These are phyloP conservation scores for Diaporthe longicolla DNA, from an alignment of 2,329 filamentous ascomycete genomes.

Conservation along the genomic window DNA sequence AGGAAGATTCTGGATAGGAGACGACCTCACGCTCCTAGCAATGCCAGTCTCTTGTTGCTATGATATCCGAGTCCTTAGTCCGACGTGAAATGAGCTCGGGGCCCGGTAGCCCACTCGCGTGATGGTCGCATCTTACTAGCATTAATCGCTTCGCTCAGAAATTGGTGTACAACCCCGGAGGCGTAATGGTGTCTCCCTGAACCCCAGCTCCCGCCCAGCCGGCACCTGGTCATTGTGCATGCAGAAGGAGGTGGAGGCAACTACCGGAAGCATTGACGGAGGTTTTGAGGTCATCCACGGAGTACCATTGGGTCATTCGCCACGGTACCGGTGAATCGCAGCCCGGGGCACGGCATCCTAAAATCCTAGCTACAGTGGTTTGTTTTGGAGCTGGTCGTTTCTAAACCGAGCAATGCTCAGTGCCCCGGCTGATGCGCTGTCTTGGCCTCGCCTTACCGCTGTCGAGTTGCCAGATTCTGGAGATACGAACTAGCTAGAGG, in stretches of 20 bases:
- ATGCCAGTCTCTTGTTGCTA: slow-evolving; percentile 18
- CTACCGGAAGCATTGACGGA: slow-evolving; percentile 18
- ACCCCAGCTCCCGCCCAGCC: slow-evolving; percentile 27
- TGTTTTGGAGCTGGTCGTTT: slow-evolving; percentile 33
- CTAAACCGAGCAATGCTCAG: not conserved
- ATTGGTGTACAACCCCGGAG: too few relatives aligned
- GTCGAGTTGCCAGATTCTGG: not conserved
- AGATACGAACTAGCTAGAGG: not conserved
- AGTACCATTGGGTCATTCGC: slow-evolving; percentile 4
- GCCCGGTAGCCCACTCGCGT: slow-evolving; percentile 31
- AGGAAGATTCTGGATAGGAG: not conserved
- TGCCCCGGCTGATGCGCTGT: not conserved
- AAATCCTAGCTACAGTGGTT: slow-evolving; percentile 27
- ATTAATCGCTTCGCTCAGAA: too few relatives aligned
- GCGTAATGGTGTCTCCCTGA: not conserved
- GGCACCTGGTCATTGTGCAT: slow-evolving; percentile 30
- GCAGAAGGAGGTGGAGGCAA: slow-evolving; percentile 27
- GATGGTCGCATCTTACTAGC: too few relatives aligned
- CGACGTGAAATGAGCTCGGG: slow-evolving; percentile 39
- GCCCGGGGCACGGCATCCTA: slow-evolving; percentile 10
- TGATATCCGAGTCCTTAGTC: slow-evolving; percentile 10
- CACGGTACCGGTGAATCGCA: slow-evolving; percentile 19
- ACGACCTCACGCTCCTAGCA: slow-evolving; percentile 1
- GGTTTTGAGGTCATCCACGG: slow-evolving; percentile 12
- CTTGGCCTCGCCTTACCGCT: not conserved